phyloP scores from a whole-genome alignment of 2,329 filamentous ascomycete genomes.

The Fusarium nisikadoi region DNA sequence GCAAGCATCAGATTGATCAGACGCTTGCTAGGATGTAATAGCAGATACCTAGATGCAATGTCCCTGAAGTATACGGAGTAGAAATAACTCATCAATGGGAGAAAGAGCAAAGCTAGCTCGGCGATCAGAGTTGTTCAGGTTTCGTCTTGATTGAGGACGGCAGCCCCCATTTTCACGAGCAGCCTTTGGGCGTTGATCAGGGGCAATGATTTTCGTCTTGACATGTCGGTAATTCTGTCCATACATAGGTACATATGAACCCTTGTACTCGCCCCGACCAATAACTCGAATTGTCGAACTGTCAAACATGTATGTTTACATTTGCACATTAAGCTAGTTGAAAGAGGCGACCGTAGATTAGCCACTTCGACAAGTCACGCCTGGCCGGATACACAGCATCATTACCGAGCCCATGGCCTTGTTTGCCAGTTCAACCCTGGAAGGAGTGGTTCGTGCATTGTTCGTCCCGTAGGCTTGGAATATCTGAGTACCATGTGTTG shows the following conservation, averaged over 20 bases:
- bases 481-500: constrained; percentile 25
- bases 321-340: constrained; percentile 1
- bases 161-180: background rate
- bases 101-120: background rate
- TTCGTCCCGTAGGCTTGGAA: constrained; percentile 19
- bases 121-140: background rate
- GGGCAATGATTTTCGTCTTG: constrained; percentile 1
- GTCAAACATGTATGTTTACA: constrained; percentile 10
- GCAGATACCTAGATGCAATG: background rate
- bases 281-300: background rate
- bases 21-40: background rate
- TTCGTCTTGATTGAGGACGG: constrained; percentile 1
- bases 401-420: constrained; percentile 26
- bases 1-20: constrained; percentile 13
- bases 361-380: constrained; percentile 4
- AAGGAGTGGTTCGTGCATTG: constrained; percentile 29
- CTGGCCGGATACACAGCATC: background rate
- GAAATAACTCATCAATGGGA: background rate
- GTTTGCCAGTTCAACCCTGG: constrained; percentile 12
- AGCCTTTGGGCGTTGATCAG: constrained; percentile 4
- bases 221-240: constrained; percentile 20
- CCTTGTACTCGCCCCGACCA: constrained; percentile 19
- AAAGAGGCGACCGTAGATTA: background rate
- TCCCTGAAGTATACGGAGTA: background rate
- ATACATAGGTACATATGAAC: constrained; percentile 16